A percentile compares a stretch with the other conserved stretches of the same genome.
phyloP scores from a whole-genome alignment of 441 rosid species.

The Populus trichocarpa region DNA sequence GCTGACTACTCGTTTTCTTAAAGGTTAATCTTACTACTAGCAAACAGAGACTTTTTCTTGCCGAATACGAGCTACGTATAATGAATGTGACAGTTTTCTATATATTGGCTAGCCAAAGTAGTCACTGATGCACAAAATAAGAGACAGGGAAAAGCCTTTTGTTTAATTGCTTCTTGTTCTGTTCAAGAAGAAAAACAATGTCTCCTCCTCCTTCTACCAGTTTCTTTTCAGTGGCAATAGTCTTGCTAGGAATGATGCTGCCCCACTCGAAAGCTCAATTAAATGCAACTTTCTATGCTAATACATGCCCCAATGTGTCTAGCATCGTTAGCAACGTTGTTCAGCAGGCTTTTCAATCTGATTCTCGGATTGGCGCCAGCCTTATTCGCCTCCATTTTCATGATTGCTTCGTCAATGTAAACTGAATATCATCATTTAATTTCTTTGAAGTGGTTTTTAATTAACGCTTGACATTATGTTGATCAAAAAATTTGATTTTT shows the following conservation, averaged over 20 bases:
- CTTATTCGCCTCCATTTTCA: conserved; percentile 16
- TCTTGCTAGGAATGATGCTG: conserved; percentile 10
- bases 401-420: conserved; percentile 57
- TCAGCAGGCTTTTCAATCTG: conserved; percentile 25
- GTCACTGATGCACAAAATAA: neutral
- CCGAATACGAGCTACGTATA: neutral
- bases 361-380: conserved; percentile 47
- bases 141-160: neutral
- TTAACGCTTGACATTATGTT: neutral
- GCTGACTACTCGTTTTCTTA: neutral
- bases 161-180: neutral
- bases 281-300: conserved; percentile 38
- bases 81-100: conserved; percentile 1
- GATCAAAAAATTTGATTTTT: neutral
- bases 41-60: neutral
- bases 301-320: conserved; percentile 36
- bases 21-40: neutral
- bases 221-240: neutral
- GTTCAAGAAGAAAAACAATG: neutral
- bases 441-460: neutral
- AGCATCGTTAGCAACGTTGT: conserved; percentile 35
- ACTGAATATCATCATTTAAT: neutral
- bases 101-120: conserved; percentile 7
- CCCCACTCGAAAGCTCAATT: conserved; percentile 38
- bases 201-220: neutral